These are phyloP conservation scores for Diplosphaera chodatii DNA, from an alignment of 139 green algal genomes.

Conservation along the genomic window DNA sequence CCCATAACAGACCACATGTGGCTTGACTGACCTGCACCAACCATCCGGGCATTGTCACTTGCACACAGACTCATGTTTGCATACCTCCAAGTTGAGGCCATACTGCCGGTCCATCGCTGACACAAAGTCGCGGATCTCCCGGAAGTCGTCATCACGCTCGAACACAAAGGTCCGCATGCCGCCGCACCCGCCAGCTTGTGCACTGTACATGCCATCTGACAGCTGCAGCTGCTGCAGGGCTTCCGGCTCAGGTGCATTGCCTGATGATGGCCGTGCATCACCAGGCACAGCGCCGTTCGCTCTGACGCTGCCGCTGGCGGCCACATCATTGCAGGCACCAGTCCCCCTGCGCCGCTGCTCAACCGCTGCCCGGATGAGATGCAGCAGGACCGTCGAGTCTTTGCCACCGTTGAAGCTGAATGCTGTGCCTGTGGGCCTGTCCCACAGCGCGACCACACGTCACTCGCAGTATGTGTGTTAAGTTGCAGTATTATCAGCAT, in stretches of 20 bases:
- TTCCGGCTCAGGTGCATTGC: too few relatives aligned
- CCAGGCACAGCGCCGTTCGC: too few relatives aligned
- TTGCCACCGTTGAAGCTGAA: slow-evolving; percentile 95
- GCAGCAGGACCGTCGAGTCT: slow-evolving; percentile 86
- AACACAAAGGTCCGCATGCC: slow-evolving; percentile 76
- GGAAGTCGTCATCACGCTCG: slow-evolving; percentile 63
- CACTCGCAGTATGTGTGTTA: too few relatives aligned
- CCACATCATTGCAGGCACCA: too few relatives aligned
- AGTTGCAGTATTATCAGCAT: too few relatives aligned
- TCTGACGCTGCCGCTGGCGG: too few relatives aligned
- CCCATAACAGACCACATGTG: too few relatives aligned
- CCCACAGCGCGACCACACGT: not conserved
- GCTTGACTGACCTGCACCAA: too few relatives aligned
- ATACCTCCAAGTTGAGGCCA: slow-evolving; percentile 45
- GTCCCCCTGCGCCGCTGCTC: not conserved
- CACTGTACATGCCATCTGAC: too few relatives aligned
- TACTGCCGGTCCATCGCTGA: slow-evolving; percentile 37
- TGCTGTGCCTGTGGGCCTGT: slow-evolving; percentile 52
- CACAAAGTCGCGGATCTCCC: slow-evolving; percentile 55
- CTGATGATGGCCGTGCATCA: not conserved
- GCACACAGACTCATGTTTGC: too few relatives aligned
- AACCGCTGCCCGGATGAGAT: slow-evolving; percentile 63
- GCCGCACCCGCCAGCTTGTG: slow-evolving; percentile 29
- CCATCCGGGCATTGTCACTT: too few relatives aligned
- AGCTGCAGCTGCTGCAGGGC: too few relatives aligned